A percentile compares a stretch with the other conserved stretches of the same genome.
These are phyloP conservation scores for Septoria petroselini DNA, from an alignment of 2,329 filamentous ascomycete genomes.

Conservation along the genomic window DNA sequence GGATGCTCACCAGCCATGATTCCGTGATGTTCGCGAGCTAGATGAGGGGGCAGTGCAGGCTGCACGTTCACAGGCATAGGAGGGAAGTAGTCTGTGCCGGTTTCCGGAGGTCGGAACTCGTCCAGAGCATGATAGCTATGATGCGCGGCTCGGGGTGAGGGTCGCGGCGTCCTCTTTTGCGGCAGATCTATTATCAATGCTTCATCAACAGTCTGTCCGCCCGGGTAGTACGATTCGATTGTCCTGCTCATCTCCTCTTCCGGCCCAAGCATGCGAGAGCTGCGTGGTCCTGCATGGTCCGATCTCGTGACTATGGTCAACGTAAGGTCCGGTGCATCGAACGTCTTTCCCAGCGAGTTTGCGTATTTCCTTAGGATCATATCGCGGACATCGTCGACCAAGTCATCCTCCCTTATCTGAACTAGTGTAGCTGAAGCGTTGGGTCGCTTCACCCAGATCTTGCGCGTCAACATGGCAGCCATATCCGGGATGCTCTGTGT, in stretches of 20 bases:
- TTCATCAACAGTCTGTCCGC: conserved; percentile 82
- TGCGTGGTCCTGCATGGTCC: conserved; percentile 29
- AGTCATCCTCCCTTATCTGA: conserved; percentile 77
- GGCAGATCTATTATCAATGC: conserved; percentile 89
- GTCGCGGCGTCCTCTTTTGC: conserved; percentile 69
- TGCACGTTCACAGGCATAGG: conserved; percentile 56
- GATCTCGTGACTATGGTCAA: conserved; percentile 70
- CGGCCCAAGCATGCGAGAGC: conserved; percentile 71
- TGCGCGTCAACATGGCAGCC: conserved; percentile 55
- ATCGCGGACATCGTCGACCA: conserved; percentile 93
- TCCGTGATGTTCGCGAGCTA: conserved; percentile 37
- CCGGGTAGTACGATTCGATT: conserved; percentile 78
- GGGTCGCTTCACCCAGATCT: conserved; percentile 92
- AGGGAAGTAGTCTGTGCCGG: conserved; percentile 78
- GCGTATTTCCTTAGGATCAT: conserved; percentile 89
- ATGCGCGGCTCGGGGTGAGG: conserved; percentile 63
- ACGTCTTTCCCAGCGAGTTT: conserved; percentile 83
- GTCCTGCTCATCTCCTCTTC: conserved; percentile 79
- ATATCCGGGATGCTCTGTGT: conserved; percentile 25
- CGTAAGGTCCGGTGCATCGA: conserved; percentile 85
- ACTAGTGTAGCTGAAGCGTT: conserved; percentile 83
- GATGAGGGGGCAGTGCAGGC: conserved; percentile 41
- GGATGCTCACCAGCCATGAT: conserved; percentile 43
- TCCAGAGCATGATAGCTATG: conserved; percentile 58
- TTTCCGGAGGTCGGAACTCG: conserved; percentile 64